Base-by-base conservation (phyloP, 2,329 filamentous ascomycete species). In the Botrytis sinoallii region DNA sequence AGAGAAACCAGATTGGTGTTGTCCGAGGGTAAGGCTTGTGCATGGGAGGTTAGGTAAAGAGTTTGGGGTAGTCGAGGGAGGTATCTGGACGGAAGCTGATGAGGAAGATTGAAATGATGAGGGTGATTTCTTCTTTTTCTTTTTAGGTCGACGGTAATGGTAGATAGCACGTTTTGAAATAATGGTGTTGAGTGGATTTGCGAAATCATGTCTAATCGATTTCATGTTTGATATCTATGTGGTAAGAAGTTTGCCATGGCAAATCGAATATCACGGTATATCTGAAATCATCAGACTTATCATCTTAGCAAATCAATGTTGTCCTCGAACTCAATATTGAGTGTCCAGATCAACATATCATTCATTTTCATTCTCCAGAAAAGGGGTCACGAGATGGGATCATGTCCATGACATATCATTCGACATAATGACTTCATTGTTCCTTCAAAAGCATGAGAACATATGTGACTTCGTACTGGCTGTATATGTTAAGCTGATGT, bases 21-120 rank as follows among this genome's bases (percentile, higher is more conserved):
- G 78, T 74, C 79, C 79, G 18, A 72, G 72, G 29, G 74, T 80
- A 4, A 76, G 70, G 22, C 77, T 80, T 44, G n/a, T 77, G 18
- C 66, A 73, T 44, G 29, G 42, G 2, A 35, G 70, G n/a, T 76
- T 72, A 6, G 77, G 76, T n/a, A 70, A 75, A 16, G 71, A 71
- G 48, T 38, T 76, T 46, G 72, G 40, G 16, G 69, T 74, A 44
- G 64, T 80, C 66, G 67, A 75, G 29, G 75, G 75, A 0, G 79
- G 78, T 14, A 14, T 22, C 48, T 73, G 71, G 71, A 42, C 32
- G 16, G 52, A 69, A n/a, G 65, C 42, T n/a, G 64, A 61, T 44
- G 65, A 73, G 52, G 65, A 55, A 9, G 67, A 52, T 25, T 55
- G 35, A 42, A 16, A 29, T 18, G 7, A 42, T 16, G 48, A 42